Conservation (phyloP, 805 yeast genomes). For the Candida rishiriensis region DNA sequence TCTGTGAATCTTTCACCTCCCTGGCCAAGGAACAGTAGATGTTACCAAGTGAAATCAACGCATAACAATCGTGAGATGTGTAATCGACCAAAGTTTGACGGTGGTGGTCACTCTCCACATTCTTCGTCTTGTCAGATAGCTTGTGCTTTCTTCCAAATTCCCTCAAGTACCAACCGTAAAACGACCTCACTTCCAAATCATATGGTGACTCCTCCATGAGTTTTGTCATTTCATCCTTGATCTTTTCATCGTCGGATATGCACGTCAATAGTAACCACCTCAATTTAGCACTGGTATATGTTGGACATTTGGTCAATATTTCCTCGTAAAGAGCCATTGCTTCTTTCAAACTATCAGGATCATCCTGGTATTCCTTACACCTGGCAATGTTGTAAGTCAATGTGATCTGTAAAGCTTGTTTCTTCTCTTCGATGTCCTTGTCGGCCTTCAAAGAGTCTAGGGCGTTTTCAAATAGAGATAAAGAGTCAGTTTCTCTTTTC, state of each 20-base stretch:
- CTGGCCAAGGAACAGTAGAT: slow-evolving; percentile 79
- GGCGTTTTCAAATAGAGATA: slow-evolving; percentile 41
- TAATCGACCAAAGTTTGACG: slow-evolving; percentile 77
- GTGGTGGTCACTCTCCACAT: slow-evolving; percentile 71
- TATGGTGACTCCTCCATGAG: slow-evolving; percentile 52
- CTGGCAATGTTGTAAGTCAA: slow-evolving; percentile 74
- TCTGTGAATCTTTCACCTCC: slow-evolving; percentile 58
- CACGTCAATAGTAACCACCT: slow-evolving; percentile 63
- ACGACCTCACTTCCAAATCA: slow-evolving; percentile 80
- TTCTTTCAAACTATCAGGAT: slow-evolving; percentile 24
- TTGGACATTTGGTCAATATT: slow-evolving; percentile 58
- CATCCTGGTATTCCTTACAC: slow-evolving; percentile 35
- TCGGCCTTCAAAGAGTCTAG: slow-evolving; percentile 34
- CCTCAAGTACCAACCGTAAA: slow-evolving; percentile 84
- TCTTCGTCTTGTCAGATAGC: slow-evolving; percentile 42
- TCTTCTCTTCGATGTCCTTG: slow-evolving; percentile 14
- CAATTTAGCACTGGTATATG: slow-evolving; percentile 69
- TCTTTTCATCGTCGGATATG: slow-evolving; percentile 42
- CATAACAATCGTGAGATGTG: slow-evolving; percentile 86
- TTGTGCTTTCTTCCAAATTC: slow-evolving; percentile 51
- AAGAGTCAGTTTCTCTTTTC: slow-evolving; percentile 45
- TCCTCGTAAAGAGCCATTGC: slow-evolving; percentile 43
- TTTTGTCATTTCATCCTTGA: slow-evolving; percentile 49
- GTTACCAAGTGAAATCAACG: slow-evolving; percentile 86
- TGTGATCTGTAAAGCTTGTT: slow-evolving; percentile 36